Conservation (phyloP, 306 rosid species). For the Albizia julibrissin region DNA sequence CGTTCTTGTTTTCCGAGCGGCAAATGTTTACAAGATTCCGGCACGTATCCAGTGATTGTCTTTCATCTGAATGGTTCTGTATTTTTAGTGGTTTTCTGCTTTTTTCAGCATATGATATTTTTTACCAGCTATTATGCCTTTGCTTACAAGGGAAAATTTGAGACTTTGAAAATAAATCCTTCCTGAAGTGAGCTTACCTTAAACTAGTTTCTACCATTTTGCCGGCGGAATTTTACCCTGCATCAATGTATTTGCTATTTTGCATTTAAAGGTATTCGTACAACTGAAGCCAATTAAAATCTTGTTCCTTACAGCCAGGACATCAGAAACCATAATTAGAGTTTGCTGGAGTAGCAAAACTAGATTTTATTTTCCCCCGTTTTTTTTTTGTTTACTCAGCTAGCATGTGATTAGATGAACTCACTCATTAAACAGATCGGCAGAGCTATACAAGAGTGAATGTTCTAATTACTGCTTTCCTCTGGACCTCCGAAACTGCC, state of each 20-base stretch:
- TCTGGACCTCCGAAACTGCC: slow-evolving; percentile 8
- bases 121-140: not conserved
- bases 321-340: slow-evolving; percentile 3
- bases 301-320: not conserved
- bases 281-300: not conserved
- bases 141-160: not conserved
- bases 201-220: not conserved
- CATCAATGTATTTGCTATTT: not conserved
- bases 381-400: not conserved
- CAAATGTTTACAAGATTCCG: not conserved
- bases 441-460: slow-evolving; percentile 6
- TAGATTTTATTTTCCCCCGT: slow-evolving; percentile 21
- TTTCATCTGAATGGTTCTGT: not conserved
- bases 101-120: not conserved
- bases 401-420: slow-evolving; percentile 13
- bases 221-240: slow-evolving; percentile 11
- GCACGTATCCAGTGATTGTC: slow-evolving; percentile 4
- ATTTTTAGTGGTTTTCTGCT: not conserved
- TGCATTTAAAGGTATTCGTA: not conserved
- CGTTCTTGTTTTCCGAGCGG: not conserved
- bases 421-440: not conserved
- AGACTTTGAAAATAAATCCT: not conserved
- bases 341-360: slow-evolving; percentile 5
- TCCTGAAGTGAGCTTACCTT: not conserved
- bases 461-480: slow-evolving; percentile 23